Conservation (phyloP, 495 filamentous ascomycete species). For the Tetracladium setigerum region DNA sequence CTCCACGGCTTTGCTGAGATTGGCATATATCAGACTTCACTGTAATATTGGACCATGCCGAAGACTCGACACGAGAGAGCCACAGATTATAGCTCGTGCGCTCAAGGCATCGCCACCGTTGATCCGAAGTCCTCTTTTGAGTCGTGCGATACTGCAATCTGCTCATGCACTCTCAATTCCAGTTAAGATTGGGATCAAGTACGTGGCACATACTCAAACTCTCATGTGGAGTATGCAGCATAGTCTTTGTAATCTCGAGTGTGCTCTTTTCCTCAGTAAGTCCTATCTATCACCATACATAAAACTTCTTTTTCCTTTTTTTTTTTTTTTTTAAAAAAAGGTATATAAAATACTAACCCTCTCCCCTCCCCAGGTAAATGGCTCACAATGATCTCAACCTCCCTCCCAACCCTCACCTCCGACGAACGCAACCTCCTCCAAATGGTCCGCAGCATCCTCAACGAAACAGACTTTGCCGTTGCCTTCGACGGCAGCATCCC, state of each 20-base stretch:
- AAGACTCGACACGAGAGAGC: slow-evolving; percentile 54
- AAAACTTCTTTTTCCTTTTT: too few species aligned
- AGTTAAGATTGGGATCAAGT: slow-evolving; percentile 60
- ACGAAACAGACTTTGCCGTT: slow-evolving; percentile 69
- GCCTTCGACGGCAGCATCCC: slow-evolving; percentile 25
- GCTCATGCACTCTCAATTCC: slow-evolving; percentile 62
- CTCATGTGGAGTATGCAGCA: slow-evolving; percentile 68
- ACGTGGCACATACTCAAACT: slow-evolving; percentile 61
- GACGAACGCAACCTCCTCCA: slow-evolving; percentile 60
- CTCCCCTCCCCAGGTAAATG: slow-evolving; percentile 34
- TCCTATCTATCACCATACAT: background rate
- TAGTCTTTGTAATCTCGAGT: slow-evolving; percentile 61
- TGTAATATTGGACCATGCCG: slow-evolving; percentile 57
- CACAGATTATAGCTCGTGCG: slow-evolving; percentile 48
- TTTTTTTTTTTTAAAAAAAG: too few species aligned
- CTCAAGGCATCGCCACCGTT: slow-evolving; percentile 52
- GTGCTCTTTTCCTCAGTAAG: slow-evolving; percentile 55
- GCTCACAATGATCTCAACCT: slow-evolving; percentile 34
- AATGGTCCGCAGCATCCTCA: slow-evolving; percentile 65
- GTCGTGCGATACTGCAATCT: slow-evolving; percentile 55
- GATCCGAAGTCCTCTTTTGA: slow-evolving; percentile 46
- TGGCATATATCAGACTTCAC: slow-evolving; percentile 62
- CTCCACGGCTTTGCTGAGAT: slow-evolving; percentile 54
- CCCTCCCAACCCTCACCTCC: slow-evolving; percentile 30
- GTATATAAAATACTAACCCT: background rate